Conservation (phyloP, 257 asterid genomes). For the Anisodus tanguticus region DNA sequence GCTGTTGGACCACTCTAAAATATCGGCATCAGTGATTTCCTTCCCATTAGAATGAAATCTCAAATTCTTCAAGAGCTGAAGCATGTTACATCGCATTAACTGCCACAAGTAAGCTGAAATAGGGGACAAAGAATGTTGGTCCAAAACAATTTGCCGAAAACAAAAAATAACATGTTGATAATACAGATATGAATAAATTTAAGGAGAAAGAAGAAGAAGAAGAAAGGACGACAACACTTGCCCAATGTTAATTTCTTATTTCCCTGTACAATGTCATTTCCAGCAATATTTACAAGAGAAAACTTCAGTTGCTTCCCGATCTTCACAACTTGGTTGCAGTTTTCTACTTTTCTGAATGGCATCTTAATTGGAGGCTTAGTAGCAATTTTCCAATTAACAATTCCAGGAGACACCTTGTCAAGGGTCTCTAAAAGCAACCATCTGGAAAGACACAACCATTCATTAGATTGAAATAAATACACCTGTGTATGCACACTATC, state of each 20-base stretch:
- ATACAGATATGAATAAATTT: not conserved
- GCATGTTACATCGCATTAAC: slow-evolving; percentile 91
- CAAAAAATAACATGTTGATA: not conserved
- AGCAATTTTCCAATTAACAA: slow-evolving; percentile 91
- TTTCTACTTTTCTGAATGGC: slow-evolving; percentile 97
- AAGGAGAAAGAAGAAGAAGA: not conserved
- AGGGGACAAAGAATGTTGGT: slow-evolving; percentile 15
- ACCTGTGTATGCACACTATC: not conserved
- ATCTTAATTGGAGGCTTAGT: slow-evolving; percentile 92
- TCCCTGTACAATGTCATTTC: slow-evolving; percentile 96
- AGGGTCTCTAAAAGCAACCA: slow-evolving; percentile 95
- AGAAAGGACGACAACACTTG: slow-evolving; percentile 23
- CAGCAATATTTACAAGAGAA: slow-evolving; percentile 93
- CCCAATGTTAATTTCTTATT: slow-evolving; percentile 91
- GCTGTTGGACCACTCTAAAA: slow-evolving; percentile 89
- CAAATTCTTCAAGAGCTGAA: slow-evolving; percentile 83
- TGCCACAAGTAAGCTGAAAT: slow-evolving; percentile 94
- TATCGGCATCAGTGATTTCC: slow-evolving; percentile 83
- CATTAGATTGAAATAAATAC: slow-evolving; percentile 13
- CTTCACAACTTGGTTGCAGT: slow-evolving; percentile 96
- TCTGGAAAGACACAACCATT: slow-evolving; percentile 48
- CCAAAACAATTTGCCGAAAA: not conserved
- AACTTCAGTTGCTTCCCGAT: slow-evolving; percentile 92
- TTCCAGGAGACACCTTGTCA: slow-evolving; percentile 94
- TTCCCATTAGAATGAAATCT: slow-evolving; percentile 88